Conservation (phyloP, 2,329 filamentous ascomycete species). For the Fusarium anguioides region DNA sequence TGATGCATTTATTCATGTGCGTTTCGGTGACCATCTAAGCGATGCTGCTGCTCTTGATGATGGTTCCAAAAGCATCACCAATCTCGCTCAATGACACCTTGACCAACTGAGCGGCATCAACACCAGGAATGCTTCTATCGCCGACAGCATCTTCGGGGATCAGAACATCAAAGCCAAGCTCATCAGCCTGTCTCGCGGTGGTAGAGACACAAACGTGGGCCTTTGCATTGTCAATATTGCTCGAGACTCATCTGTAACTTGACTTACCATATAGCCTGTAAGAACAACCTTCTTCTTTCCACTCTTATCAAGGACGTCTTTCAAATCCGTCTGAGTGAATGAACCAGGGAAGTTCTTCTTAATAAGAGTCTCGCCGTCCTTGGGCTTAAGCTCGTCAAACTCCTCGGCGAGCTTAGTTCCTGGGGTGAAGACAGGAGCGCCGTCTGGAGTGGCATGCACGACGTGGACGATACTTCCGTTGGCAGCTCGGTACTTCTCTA, state of each 20-base stretch:
- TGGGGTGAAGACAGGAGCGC: constrained; percentile 74
- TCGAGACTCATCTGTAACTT: not conserved
- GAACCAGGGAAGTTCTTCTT: constrained; percentile 67
- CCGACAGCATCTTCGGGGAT: constrained; percentile 72
- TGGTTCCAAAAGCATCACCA: constrained; percentile 71
- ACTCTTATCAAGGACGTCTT: constrained; percentile 60
- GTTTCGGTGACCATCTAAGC: constrained; percentile 20
- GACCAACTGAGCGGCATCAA: constrained; percentile 63
- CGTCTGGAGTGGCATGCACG: constrained; percentile 67
- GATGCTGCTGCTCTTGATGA: constrained; percentile 57
- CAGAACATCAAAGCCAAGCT: constrained; percentile 72
- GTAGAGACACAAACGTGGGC: constrained; percentile 74
- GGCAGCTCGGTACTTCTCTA: constrained; percentile 69
- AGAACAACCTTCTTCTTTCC: constrained; percentile 70
- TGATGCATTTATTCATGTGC: too few relatives aligned
- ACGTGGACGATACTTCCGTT: constrained; percentile 68
- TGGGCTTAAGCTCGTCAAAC: constrained; percentile 68
- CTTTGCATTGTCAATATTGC: constrained; percentile 48
- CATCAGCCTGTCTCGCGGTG: constrained; percentile 69
- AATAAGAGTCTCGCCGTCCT: constrained; percentile 66
- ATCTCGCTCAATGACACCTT: constrained; percentile 67
- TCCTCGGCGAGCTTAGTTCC: constrained; percentile 68
- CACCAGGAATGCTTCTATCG: constrained; percentile 73
- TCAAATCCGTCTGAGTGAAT: constrained; percentile 70
- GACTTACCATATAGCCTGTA: constrained; percentile 66